A percentile compares a stretch with the other conserved stretches of the same genome.
Conservation (phyloP, 2,329 filamentous ascomycete genomes). For the Diaporthe eres region DNA sequence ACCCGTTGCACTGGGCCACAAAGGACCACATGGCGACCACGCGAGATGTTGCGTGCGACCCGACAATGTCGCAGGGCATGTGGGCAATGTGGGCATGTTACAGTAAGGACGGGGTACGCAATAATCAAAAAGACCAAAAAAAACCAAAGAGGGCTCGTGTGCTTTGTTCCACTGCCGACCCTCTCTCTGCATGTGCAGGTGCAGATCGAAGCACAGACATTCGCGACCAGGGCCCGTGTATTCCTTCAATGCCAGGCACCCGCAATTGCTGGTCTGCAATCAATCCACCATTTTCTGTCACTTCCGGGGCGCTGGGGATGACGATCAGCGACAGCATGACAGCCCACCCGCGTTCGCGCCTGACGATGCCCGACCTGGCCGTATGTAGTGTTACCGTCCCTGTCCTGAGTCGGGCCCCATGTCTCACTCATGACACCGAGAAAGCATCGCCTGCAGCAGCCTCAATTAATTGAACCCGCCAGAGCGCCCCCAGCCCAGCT, state of each 20-base stretch:
- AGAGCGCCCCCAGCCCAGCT: not conserved
- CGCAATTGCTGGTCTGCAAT: not conserved
- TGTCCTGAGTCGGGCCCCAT: slow-evolving; percentile 22
- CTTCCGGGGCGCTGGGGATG: slow-evolving; percentile 13
- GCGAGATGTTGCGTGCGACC: slow-evolving; percentile 22
- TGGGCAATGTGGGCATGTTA: slow-evolving; percentile 10
- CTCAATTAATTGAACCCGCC: slow-evolving; percentile 15
- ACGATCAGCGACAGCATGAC: slow-evolving; percentile 18
- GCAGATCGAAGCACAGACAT: slow-evolving; percentile 30
- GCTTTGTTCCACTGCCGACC: slow-evolving; percentile 7
- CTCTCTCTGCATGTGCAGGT: slow-evolving; percentile 19
- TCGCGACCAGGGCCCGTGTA: slow-evolving; percentile 2
- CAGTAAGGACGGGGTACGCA: slow-evolving; percentile 21
- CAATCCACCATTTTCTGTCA: not conserved
- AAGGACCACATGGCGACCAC: slow-evolving; percentile 35
- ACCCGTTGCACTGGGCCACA: not conserved
- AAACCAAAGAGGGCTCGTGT: not conserved
- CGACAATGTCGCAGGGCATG: slow-evolving; percentile 30
- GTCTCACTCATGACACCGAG: slow-evolving; percentile 18
- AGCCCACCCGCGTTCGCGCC: not conserved
- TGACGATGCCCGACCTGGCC: slow-evolving; percentile 24
- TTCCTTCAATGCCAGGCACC: slow-evolving; percentile 5
- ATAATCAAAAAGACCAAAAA: not conserved
- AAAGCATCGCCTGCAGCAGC: slow-evolving; percentile 23
- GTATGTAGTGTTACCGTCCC: slow-evolving; percentile 10